phyloP scores from a whole-genome alignment of 352 stramenopile species.

The Globisporangium spiculum region DNA sequence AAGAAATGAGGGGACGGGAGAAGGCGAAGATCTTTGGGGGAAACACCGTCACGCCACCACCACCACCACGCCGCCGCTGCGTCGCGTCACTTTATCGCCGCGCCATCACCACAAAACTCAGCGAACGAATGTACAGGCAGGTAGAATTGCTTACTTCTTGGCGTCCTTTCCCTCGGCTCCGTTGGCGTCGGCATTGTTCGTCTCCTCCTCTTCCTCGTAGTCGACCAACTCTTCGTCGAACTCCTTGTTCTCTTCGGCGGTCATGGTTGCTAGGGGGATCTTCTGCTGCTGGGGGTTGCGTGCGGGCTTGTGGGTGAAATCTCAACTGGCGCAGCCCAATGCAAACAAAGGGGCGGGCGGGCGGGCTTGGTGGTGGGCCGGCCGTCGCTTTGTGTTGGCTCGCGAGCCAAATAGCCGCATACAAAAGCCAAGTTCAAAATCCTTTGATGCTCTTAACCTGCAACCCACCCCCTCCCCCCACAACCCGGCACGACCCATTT shows the following conservation, averaged over 20 bases:
- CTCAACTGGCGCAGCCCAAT: constrained; percentile 23
- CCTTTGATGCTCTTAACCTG: neutral
- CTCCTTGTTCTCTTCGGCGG: constrained; percentile 86
- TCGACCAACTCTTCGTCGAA: constrained; percentile 88
- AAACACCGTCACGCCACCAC: constrained; percentile 8
- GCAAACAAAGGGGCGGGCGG: constrained; percentile 5
- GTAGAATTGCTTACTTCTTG: constrained; percentile 83
- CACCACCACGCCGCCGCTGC: neutral
- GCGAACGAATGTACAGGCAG: constrained; percentile 8
- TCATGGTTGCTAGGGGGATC: constrained; percentile 38
- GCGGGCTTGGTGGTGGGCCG: neutral
- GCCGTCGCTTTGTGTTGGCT: neutral
- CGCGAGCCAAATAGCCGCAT: neutral
- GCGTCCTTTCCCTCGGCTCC: constrained; percentile 79
- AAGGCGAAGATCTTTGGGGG: constrained; percentile 3
- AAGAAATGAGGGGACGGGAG: constrained; percentile 8
- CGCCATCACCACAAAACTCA: constrained; percentile 9
- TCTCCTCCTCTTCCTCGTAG: constrained; percentile 89
- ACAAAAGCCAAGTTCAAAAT: neutral
- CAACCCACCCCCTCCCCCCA: neutral
- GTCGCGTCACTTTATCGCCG: neutral
- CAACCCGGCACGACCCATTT: neutral
- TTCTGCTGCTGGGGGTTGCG: neutral
- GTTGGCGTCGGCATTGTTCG: constrained; percentile 68
- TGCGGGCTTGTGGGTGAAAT: constrained; percentile 15